Conservation (phyloP, 2,329 filamentous ascomycete genomes). For the Penicillium hordei region DNA sequence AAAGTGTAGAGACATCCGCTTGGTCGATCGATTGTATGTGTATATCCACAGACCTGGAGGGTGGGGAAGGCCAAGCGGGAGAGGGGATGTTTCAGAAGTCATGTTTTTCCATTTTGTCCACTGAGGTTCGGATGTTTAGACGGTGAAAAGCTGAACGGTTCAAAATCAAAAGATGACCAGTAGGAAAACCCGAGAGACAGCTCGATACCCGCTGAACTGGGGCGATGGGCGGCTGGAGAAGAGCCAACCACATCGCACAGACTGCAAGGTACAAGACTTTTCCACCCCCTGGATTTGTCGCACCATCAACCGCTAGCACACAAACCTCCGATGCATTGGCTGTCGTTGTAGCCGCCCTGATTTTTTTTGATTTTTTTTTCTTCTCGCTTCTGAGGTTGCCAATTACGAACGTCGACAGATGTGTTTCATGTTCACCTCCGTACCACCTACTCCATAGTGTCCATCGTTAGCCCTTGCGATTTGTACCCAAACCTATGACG, state of each 20-base stretch:
- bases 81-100: constrained; percentile 22
- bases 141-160: not conserved
- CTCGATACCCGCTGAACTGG: constrained; percentile 19
- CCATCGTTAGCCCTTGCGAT: constrained; percentile 10
- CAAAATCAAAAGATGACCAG: constrained; percentile 10
- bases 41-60: constrained; percentile 1
- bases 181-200: constrained; percentile 10
- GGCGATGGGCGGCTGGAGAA: constrained; percentile 16
- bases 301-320: constrained; percentile 17
- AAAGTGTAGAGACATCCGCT: not conserved
- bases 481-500: constrained; percentile 14
- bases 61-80: constrained; percentile 11
- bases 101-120: not conserved
- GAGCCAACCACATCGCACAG: constrained; percentile 20
- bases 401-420: constrained; percentile 10
- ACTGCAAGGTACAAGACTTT: constrained; percentile 14
- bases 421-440: not conserved
- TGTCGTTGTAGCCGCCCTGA: constrained; percentile 5
- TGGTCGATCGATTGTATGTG: constrained; percentile 3
- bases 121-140: not conserved
- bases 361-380: not conserved
- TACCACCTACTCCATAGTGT: not conserved
- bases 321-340: constrained; percentile 17
- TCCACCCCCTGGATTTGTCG: constrained; percentile 18
- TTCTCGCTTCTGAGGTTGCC: constrained; percentile 12